Evolutionary conservation across 805 yeast genomes (phyloP).

Genomic region (Lachancea waltii): DNA sequence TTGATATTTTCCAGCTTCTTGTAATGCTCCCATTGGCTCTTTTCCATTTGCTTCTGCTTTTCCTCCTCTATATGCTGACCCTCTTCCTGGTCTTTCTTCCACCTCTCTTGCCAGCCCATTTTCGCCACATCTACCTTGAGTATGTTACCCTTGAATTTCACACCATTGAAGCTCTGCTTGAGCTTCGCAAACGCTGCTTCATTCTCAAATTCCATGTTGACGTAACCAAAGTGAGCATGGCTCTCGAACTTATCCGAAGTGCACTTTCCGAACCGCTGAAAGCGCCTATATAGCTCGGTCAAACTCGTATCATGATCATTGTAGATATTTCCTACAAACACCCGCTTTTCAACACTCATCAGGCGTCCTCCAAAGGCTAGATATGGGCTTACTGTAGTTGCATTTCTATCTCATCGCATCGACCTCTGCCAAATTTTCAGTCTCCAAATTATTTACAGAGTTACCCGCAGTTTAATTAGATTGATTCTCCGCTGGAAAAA

Average conservation of each 20-base stretch:
- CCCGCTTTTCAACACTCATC: slow-evolving; percentile 18
- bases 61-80: slow-evolving; percentile 32
- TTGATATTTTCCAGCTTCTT: slow-evolving; percentile 35
- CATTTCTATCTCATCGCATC: slow-evolving; percentile 4
- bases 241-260: slow-evolving; percentile 49
- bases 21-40: slow-evolving; percentile 36
- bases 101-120: slow-evolving; percentile 41
- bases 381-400: neutral
- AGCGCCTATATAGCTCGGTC: slow-evolving; percentile 45
- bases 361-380: neutral
- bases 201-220: slow-evolving; percentile 49
- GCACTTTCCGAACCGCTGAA: slow-evolving; percentile 54
- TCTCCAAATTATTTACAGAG: neutral
- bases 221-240: slow-evolving; percentile 54
- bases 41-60: slow-evolving; percentile 30
- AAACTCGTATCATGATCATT: slow-evolving; percentile 24
- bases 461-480: neutral
- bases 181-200: slow-evolving; percentile 41
- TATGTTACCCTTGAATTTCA: slow-evolving; percentile 67
- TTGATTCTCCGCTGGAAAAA: neutral
- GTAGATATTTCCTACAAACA: slow-evolving; percentile 29
- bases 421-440: neutral
- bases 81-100: slow-evolving; percentile 42
- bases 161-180: slow-evolving; percentile 56
- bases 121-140: slow-evolving; percentile 58